These are phyloP conservation scores for Pelargonium cotyledonis DNA, from an alignment of 441 rosid genomes.

Conservation along the genomic window DNA sequence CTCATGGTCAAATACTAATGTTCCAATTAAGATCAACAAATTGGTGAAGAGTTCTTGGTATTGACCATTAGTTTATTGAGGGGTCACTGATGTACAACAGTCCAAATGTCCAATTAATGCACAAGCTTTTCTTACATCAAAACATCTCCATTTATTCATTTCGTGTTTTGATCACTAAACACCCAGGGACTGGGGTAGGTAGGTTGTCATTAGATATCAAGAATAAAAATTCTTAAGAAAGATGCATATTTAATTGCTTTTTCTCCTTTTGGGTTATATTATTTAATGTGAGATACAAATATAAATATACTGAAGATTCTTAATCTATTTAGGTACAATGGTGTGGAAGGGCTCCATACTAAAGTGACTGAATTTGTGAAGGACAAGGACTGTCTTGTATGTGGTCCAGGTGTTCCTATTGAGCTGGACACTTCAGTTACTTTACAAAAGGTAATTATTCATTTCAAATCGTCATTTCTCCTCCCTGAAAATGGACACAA, in stretches of 20 bases:
- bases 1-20: background rate
- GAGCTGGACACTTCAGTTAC: slow-evolving; percentile 68
- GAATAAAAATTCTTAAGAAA: background rate
- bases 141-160: no score
- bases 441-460: slow-evolving; percentile 58
- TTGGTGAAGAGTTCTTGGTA: background rate
- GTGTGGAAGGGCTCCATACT: slow-evolving; percentile 81
- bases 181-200: no score
- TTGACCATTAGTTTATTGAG: background rate
- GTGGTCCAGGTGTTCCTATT: slow-evolving; percentile 83
- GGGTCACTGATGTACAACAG: no score
- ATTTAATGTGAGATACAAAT: background rate
- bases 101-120: background rate
- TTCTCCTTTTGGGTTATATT: background rate
- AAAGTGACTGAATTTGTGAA: slow-evolving; percentile 75
- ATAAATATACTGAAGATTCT: background rate
- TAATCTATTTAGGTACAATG: slow-evolving; percentile 52
- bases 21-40: background rate
- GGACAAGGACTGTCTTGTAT: slow-evolving; percentile 78
- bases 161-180: no score
- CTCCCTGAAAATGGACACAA: background rate
- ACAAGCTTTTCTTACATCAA: no score
- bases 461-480: slow-evolving; percentile 2
- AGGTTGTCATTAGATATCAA: no score
- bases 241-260: background rate